A percentile compares a stretch with the other conserved stretches of the same genome.
These are phyloP conservation scores for Eimeria acervulina DNA, from an alignment of 169 alveolate species.

Conservation along the genomic window DNA sequence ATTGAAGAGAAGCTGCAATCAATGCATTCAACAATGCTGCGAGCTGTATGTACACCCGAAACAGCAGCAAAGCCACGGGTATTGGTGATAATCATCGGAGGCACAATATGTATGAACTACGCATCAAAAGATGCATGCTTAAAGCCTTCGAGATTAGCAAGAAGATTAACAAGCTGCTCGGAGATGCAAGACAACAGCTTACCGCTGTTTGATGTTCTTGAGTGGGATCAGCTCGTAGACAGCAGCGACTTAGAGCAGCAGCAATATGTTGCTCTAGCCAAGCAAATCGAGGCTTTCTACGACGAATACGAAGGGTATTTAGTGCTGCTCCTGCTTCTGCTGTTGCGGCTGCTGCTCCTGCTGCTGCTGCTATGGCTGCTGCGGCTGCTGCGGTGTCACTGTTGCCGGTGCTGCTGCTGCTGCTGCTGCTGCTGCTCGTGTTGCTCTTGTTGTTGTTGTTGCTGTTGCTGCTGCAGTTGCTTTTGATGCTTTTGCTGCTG, in stretches of 20 bases:
- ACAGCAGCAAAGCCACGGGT: conserved; percentile 70
- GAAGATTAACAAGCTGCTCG: conserved; percentile 9
- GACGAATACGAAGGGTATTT: conserved; percentile 84
- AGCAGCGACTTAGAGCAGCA: conserved; percentile 79
- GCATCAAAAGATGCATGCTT: conserved; percentile 13
- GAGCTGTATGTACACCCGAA: background rate
- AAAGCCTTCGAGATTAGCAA: conserved; percentile 60
- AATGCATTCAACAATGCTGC: too few species aligned
- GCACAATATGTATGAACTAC: conserved; percentile 84
- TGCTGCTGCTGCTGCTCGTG: conserved; percentile 13
- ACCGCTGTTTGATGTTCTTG: conserved; percentile 80
- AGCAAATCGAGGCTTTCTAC: conserved; percentile 78
- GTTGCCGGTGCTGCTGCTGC: too few species aligned
- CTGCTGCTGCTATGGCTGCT: too few species aligned
- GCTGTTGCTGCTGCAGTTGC: too few species aligned
- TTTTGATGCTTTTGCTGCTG: background rate
- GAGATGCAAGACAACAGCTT: conserved; percentile 55
- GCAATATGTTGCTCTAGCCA: conserved; percentile 84
- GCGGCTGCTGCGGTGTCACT: too few species aligned
- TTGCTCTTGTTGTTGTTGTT: too few species aligned
- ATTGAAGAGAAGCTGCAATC: background rate
- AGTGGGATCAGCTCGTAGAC: conserved; percentile 85
- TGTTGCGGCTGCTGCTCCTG: too few species aligned
- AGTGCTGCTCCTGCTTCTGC: too few species aligned
- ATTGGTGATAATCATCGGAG: conserved; percentile 82